A percentile compares a stretch with the other conserved stretches of the same genome.
Evolutionary conservation across 2,329 filamentous ascomycete species (phyloP).

Genomic region (Curvularia spicifera): DNA sequence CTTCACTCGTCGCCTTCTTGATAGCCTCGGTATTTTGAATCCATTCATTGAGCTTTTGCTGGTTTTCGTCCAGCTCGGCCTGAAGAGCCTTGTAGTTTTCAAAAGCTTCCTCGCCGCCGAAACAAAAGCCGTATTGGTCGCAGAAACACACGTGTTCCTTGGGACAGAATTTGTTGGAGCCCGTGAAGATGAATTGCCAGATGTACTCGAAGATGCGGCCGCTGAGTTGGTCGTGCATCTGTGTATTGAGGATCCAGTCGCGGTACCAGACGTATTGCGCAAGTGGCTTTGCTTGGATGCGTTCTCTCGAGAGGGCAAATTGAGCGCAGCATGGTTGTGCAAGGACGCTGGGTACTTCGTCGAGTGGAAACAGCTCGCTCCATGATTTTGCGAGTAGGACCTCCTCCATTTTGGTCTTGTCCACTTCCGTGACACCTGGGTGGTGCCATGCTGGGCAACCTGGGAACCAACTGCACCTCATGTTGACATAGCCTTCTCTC

Average conservation of each 20-base stretch:
- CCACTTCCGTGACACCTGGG: conserved; percentile 50
- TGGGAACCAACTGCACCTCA: conserved; percentile 62
- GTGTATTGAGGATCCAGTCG: conserved; percentile 66
- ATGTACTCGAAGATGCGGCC: conserved; percentile 69
- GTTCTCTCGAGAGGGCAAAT: conserved; percentile 65
- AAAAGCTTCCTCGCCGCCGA: conserved; percentile 59
- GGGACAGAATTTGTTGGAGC: conserved; percentile 57
- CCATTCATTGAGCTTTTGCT: conserved; percentile 54
- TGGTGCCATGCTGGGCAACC: conserved; percentile 64
- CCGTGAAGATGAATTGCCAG: conserved; percentile 68
- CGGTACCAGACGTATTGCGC: conserved; percentile 63
- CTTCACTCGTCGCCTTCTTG: conserved; percentile 39
- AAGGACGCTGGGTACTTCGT: conserved; percentile 57
- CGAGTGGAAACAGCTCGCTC: conserved; percentile 57
- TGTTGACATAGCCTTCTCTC: conserved; percentile 61
- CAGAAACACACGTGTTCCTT: conserved; percentile 66
- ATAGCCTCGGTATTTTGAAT: conserved; percentile 46
- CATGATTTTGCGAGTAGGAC: conserved; percentile 53
- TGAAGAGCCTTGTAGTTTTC: conserved; percentile 58
- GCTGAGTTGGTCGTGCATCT: conserved; percentile 61
- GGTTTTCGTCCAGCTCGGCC: conserved; percentile 50
- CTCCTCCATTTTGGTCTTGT: conserved; percentile 54
- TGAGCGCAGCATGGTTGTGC: conserved; percentile 69
- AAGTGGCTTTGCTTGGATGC: conserved; percentile 61
- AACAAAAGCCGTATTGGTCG: conserved; percentile 68